Conservation (phyloP, 257 asterid species). For the Nicotiana knightiana region DNA sequence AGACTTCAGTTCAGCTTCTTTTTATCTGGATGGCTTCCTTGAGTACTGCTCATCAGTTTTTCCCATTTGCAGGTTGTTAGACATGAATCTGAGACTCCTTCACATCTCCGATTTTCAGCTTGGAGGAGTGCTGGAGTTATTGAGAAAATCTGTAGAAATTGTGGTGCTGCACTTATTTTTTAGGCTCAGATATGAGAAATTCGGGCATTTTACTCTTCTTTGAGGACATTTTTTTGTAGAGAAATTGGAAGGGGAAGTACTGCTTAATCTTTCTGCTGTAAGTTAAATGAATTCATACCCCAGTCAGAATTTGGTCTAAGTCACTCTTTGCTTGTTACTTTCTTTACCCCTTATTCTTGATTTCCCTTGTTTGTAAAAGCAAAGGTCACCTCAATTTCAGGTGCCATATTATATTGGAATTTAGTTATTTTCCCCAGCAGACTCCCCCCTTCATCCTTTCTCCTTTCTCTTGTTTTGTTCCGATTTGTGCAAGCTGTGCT, state of each 20-base stretch:
- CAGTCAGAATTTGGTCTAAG: not conserved
- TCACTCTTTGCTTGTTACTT: slow-evolving; percentile 4
- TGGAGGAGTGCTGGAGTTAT: slow-evolving; percentile 14
- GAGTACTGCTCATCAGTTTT: not conserved
- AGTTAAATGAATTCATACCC: not conserved
- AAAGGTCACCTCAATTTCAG: not conserved
- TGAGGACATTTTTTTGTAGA: slow-evolving; percentile 1
- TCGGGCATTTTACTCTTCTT: not conserved
- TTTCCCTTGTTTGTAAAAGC: slow-evolving; percentile 3
- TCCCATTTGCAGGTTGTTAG: not conserved
- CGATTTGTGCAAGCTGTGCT: not conserved
- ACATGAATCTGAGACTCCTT: slow-evolving; percentile 6
- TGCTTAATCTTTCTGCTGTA: not conserved
- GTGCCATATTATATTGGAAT: not conserved
- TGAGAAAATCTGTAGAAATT: slow-evolving; percentile 10
- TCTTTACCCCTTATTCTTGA: not conserved
- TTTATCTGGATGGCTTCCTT: not conserved
- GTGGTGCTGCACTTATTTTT: not conserved
- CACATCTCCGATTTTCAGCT: slow-evolving; percentile 9
- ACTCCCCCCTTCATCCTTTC: not conserved
- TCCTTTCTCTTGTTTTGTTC: not conserved
- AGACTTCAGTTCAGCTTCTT: not conserved
- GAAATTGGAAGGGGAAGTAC: not conserved
- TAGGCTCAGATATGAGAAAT: not conserved
- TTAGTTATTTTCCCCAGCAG: not conserved